phyloP scores from a whole-genome alignment of 2,329 filamentous ascomycete genomes.

The Emmonsiellopsis sp. region DNA sequence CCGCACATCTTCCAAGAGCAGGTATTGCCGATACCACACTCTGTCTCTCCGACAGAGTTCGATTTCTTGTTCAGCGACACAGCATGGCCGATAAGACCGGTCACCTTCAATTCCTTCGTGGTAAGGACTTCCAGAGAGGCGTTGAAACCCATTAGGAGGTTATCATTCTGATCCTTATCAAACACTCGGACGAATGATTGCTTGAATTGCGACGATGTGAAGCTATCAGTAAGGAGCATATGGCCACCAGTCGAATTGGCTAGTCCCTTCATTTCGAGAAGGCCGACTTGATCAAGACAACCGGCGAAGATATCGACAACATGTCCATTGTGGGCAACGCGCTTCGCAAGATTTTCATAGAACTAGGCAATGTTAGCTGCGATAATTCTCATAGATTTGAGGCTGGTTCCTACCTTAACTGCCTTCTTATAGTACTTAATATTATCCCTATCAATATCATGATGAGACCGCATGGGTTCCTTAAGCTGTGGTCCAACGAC shows the following conservation, averaged over 20 bases:
- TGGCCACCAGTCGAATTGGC: constrained; percentile 94
- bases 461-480: constrained; percentile 94
- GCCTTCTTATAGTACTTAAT: constrained; percentile 99
- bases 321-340: constrained; percentile 91
- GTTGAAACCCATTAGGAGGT: constrained; percentile 96
- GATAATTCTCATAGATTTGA: too few relatives aligned
- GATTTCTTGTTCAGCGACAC: constrained; percentile 98
- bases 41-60: constrained; percentile 89
- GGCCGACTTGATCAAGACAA: constrained; percentile 91
- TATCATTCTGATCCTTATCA: constrained; percentile 91
- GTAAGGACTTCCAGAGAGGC: constrained; percentile 91
- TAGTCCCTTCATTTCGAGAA: constrained; percentile 96
- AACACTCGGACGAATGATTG: constrained; percentile 96
- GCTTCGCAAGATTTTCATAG: constrained; percentile 88
- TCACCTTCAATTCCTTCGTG: constrained; percentile 97
- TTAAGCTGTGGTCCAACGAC: constrained; percentile 92
- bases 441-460: constrained; percentile 97
- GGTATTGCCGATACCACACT: constrained; percentile 96
- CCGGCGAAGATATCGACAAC: constrained; percentile 97
- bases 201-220: constrained; percentile 98
- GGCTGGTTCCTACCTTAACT: constrained; percentile 56
- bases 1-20: constrained; percentile 99
- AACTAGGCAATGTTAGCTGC: constrained; percentile 50
- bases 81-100: constrained; percentile 90
- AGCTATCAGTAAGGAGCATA: constrained; percentile 97